Conservation (phyloP, 805 yeast species). For the Nakazawaea peltata region DNA sequence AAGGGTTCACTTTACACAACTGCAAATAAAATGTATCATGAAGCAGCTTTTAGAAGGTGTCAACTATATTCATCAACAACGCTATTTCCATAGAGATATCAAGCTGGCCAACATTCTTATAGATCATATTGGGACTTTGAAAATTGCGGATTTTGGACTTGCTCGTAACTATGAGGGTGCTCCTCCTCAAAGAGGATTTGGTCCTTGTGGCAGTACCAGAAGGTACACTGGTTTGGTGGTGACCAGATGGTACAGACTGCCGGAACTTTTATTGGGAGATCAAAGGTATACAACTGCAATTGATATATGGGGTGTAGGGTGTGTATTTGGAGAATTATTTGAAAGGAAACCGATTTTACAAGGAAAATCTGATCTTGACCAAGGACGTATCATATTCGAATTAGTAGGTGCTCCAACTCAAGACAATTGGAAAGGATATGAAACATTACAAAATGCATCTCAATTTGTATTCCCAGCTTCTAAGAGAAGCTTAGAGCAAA, state of each 20-base stretch:
- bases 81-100: slow-evolving; percentile 79
- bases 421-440: slow-evolving; percentile 53
- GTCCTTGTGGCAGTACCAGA: slow-evolving; percentile 47
- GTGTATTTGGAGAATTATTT: slow-evolving; percentile 90
- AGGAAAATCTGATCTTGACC: slow-evolving; percentile 83
- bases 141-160: slow-evolving; percentile 93
- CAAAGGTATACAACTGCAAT: slow-evolving; percentile 86
- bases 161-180: slow-evolving; percentile 55
- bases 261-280: slow-evolving; percentile 84
- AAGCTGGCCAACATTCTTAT: slow-evolving; percentile 93
- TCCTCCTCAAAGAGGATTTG: slow-evolving; percentile 14
- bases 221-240: slow-evolving; percentile 67
- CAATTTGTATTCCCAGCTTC: slow-evolving; percentile 23
- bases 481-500: slow-evolving; percentile 34
- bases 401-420: slow-evolving; percentile 73
- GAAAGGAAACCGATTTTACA: slow-evolving; percentile 74
- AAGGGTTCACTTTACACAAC: slow-evolving; percentile 43
- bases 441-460: slow-evolving; percentile 47
- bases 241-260: slow-evolving; percentile 97
- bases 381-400: slow-evolving; percentile 72
- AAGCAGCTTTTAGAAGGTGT: slow-evolving; percentile 73
- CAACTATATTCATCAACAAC: slow-evolving; percentile 61
- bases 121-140: slow-evolving; percentile 67
- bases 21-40: slow-evolving; percentile 80
- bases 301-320: slow-evolving; percentile 97